Percentiles rank a stretch among this genome's conserved stretches.
These are phyloP conservation scores for Rhododendron griersonianum DNA, from an alignment of 148 eudicot species.

Conservation along the genomic window DNA sequence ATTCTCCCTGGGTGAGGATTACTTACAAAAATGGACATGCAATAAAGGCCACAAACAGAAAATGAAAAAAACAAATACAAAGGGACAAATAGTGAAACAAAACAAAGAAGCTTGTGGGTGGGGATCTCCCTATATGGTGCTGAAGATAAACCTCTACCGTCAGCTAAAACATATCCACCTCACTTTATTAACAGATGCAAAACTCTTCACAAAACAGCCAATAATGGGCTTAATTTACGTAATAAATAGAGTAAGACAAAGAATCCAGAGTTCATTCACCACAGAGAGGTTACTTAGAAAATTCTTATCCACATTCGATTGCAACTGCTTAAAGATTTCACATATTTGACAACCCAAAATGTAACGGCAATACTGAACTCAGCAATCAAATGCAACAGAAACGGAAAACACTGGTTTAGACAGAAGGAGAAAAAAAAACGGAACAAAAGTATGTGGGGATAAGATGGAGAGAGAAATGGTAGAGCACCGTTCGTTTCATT, in stretches of 20 bases:
- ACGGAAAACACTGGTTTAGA: not conserved
- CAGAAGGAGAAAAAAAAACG: not conserved
- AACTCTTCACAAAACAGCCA: not conserved
- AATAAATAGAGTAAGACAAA: not conserved
- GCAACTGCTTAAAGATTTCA: not conserved
- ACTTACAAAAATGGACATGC: not conserved
- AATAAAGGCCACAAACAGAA: not conserved
- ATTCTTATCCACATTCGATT: not conserved
- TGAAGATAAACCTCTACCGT: not conserved
- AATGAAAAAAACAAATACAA: not conserved
- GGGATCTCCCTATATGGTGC: not conserved
- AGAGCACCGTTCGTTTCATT: not conserved
- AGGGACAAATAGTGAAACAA: not conserved
- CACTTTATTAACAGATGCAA: not conserved
- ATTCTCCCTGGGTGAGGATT: not conserved
- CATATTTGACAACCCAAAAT: not conserved
- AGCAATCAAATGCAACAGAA: not conserved
- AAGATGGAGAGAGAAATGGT: not conserved
- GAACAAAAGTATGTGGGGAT: not conserved
- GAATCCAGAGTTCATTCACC: not conserved
- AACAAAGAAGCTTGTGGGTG: not conserved
- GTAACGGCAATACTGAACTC: too few relatives aligned
- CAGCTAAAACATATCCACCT: not conserved
- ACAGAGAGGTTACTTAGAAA: not conserved
- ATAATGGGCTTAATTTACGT: not conserved